Conservation (phyloP, 192 early-diverging fungal species). For the Coemansia sp. region DNA sequence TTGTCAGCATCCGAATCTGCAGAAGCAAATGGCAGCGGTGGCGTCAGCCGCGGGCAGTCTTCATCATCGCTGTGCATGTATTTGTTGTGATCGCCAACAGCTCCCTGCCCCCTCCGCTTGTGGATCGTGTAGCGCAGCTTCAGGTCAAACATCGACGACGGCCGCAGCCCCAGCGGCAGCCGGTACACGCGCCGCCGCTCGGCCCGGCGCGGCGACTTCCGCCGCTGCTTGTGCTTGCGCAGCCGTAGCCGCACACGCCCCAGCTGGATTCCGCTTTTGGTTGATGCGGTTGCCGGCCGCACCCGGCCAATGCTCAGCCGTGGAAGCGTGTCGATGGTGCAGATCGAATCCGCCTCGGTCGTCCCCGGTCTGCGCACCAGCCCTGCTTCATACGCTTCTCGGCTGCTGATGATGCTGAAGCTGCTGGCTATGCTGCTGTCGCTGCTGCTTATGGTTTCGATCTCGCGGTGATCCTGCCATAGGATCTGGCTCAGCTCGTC, state of each 20-base stretch:
- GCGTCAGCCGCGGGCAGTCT: not conserved
- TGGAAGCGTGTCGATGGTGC: constrained; percentile 34
- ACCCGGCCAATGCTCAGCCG: constrained; percentile 19
- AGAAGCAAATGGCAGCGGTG: not conserved
- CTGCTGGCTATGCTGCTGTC: constrained; percentile 1
- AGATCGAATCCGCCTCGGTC: constrained; percentile 38
- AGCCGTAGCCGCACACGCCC: constrained; percentile 9
- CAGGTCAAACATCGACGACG: constrained; percentile 48
- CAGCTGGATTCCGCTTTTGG: constrained; percentile 1
- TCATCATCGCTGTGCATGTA: constrained; percentile 2
- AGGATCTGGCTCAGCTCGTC: constrained; percentile 14
- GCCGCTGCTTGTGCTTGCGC: constrained; percentile 5
- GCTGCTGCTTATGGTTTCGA: not conserved
- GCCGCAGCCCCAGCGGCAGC: constrained; percentile 38
- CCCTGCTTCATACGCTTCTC: constrained; percentile 1
- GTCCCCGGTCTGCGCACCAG: constrained; percentile 2
- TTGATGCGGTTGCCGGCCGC: constrained; percentile 8
- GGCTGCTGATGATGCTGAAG: not conserved
- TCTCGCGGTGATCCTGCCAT: constrained; percentile 2
- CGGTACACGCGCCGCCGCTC: constrained; percentile 13
- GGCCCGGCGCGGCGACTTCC: not conserved
- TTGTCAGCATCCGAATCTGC: not conserved
- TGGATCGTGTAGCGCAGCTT: constrained; percentile 23
- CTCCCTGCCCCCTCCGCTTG: not conserved
- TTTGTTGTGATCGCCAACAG: constrained; percentile 18